phyloP scores from a whole-genome alignment of 768 basidiomycete genomes.

The Ephemerocybe angulata region DNA sequence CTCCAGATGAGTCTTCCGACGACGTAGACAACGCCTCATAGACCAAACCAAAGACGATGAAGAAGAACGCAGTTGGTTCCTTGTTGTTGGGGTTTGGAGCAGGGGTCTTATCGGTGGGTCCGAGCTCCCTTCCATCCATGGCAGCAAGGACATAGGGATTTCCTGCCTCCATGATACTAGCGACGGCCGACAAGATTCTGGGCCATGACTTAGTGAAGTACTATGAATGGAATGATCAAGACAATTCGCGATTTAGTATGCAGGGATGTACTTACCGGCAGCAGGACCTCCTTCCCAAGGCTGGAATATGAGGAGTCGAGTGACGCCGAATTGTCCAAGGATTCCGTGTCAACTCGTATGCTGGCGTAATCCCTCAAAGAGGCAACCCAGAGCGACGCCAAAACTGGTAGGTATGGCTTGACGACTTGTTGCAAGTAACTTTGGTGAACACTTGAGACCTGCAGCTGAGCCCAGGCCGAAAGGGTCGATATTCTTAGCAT shows the following conservation, averaged over 20 bases:
- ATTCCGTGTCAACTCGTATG: constrained; percentile 85
- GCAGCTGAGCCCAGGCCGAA: constrained; percentile 93
- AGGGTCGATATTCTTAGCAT: constrained; percentile 92
- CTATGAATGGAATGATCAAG: neutral
- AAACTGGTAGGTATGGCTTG: constrained; percentile 67
- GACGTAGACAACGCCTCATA: constrained; percentile 80
- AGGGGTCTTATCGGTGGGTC: constrained; percentile 20
- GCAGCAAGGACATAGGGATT: constrained; percentile 72
- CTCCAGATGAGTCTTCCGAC: constrained; percentile 53
- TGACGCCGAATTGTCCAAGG: constrained; percentile 71
- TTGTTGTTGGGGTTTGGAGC: constrained; percentile 31
- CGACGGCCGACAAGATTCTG: constrained; percentile 80
- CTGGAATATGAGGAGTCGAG: constrained; percentile 83
- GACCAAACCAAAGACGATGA: constrained; percentile 87
- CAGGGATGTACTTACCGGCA: constrained; percentile 67
- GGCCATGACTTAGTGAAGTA: constrained; percentile 50
- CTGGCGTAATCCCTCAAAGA: constrained; percentile 90
- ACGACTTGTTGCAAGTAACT: constrained; percentile 77
- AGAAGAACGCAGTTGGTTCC: constrained; percentile 82
- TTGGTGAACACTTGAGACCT: constrained; percentile 72
- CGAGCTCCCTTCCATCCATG: constrained; percentile 69
- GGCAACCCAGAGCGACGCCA: constrained; percentile 85
- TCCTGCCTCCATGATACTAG: constrained; percentile 66
- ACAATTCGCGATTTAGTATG: neutral
- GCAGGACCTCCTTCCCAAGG: constrained; percentile 82